Evolutionary conservation across 495 filamentous ascomycete genomes (phyloP), one percentile per base, ranked within the genome.

Genomic region (Penicillium argentinense): DNA sequence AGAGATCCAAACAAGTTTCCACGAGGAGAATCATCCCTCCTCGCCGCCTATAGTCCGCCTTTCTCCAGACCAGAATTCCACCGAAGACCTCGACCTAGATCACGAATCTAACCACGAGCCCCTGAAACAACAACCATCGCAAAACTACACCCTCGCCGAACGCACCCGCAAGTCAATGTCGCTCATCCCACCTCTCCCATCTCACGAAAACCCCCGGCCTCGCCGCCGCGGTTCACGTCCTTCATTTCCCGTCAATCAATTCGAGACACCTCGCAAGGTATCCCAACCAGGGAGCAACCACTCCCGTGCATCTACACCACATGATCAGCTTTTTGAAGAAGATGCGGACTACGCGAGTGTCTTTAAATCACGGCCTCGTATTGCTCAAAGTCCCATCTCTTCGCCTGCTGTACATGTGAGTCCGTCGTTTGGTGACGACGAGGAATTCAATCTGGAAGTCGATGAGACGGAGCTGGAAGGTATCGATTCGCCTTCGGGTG

Each of bases 141-240:
- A 53, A 72, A 73, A 26, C 36, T 55, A 57, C 27, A 68, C 65
- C 9, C 77, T 96, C 12, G 70, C 82, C 23, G 81, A 91, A 42
- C 84, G 90, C 26, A 95, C 90, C 1, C 77, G 88, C n/a, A 80
- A 83, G 53, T 90, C 85, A 54, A 92, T 96, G 84, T 87, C 84
- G 12, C 63, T 76, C 7, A 50, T 81, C 32, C 69, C 72, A 27
- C 66, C 59, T 34, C 61, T 53, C 8, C 58, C 45, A 30, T 43
- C 45, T 25, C 60, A 51, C 40, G 60, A 63, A 33, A 17, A 48
- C 24, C 47, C 47, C 14, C 51, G 43, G 7, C 51, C 65, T 9
- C 62, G 63, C 14, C 61, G 57, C 11, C 62, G 59, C 9, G 59
- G 57, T 59, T 73, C 51, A 49, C 80, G 49, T 60, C 79, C 65